These are phyloP conservation scores for Perkinsus marinus DNA, from an alignment of 169 alveolate species.

Conservation along the genomic window DNA sequence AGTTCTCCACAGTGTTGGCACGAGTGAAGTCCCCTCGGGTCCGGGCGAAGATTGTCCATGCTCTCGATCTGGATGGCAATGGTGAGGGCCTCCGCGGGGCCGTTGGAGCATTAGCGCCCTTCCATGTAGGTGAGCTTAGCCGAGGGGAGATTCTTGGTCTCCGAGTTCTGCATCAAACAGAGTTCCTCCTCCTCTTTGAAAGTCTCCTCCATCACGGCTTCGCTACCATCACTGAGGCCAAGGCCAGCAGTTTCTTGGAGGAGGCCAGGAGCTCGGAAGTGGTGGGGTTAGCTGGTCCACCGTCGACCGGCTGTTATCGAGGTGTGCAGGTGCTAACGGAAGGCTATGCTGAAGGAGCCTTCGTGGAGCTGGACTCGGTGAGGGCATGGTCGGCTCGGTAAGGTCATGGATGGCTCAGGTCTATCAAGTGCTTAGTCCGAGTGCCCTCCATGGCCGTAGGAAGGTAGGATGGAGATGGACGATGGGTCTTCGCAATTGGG, in stretches of 20 bases:
- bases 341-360: background rate
- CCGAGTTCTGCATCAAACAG: background rate
- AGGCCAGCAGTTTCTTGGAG: background rate
- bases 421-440: too few species aligned
- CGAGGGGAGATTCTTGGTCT: background rate
- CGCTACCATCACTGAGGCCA: background rate
- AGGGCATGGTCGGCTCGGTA: too few species aligned
- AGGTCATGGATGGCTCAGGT: too few species aligned
- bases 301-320: background rate
- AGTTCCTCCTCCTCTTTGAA: background rate
- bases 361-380: background rate
- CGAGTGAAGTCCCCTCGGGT: background rate
- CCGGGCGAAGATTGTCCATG: background rate
- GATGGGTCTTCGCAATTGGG: background rate
- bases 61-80: background rate
- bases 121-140: background rate
- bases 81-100: background rate
- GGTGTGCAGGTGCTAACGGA: background rate
- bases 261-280: background rate
- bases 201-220: background rate
- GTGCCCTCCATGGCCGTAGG: background rate
- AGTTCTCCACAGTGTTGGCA: background rate
- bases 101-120: background rate
- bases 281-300: background rate
- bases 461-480: background rate